phyloP scores from a whole-genome alignment of 2,329 filamentous ascomycete species.

The Venturia carpophila region DNA sequence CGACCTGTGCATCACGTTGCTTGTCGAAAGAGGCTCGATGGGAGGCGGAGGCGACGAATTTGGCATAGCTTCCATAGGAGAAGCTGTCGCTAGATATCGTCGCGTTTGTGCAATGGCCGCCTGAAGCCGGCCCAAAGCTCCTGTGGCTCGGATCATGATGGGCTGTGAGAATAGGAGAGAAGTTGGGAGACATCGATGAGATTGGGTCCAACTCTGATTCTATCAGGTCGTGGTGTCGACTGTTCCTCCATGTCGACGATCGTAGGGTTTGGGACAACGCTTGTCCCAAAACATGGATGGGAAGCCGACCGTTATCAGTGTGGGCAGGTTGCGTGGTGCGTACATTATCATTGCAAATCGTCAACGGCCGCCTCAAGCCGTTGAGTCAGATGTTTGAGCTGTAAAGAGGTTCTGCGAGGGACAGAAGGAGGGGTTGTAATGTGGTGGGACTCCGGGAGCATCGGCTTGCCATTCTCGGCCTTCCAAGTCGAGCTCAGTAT shows the following conservation, averaged over 20 bases:
- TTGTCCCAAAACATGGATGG: background rate
- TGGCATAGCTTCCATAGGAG: background rate
- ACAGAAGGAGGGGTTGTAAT: too few relatives aligned
- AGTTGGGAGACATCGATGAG: background rate
- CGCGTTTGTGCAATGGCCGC: background rate
- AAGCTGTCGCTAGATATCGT: conserved; percentile 7
- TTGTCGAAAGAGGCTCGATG: background rate
- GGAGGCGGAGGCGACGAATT: background rate
- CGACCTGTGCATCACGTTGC: conserved; percentile 3
- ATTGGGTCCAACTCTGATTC: background rate
- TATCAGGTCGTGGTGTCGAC: background rate
- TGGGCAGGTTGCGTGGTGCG: conserved; percentile 4
- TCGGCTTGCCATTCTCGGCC: too few relatives aligned
- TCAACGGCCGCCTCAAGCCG: background rate
- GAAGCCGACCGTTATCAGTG: background rate
- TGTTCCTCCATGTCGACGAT: background rate
- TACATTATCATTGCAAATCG: background rate
- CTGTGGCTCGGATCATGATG: background rate
- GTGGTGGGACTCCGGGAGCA: too few relatives aligned
- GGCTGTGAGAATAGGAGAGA: background rate
- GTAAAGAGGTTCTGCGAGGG: too few relatives aligned
- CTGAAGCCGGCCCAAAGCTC: background rate
- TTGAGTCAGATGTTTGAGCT: background rate
- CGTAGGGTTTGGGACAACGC: background rate
- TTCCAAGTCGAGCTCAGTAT: too few relatives aligned